Evolutionary conservation across 495 filamentous ascomycete species (phyloP).

Genomic region (Mycothermus thermophilus): DNA sequence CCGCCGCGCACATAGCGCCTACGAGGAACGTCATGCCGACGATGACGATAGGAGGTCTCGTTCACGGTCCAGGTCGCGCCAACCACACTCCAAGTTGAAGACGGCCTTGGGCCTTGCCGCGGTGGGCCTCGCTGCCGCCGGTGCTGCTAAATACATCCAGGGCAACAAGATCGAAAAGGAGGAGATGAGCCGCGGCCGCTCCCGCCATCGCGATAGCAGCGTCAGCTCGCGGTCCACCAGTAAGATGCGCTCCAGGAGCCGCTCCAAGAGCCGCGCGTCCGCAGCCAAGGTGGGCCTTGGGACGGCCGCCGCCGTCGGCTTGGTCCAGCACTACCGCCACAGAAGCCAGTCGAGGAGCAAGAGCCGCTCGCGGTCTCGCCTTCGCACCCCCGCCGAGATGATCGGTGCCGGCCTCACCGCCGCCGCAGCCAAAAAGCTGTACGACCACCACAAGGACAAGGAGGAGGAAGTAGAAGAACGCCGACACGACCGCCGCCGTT

Average conservation of each 20-base stretch:
- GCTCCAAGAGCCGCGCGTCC: constrained; percentile 48
- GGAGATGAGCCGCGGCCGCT: constrained; percentile 52
- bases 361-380: constrained; percentile 45
- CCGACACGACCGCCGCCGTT: constrained; percentile 33
- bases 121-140: constrained; percentile 58
- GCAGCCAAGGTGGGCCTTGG: constrained; percentile 68
- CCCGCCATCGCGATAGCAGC: constrained; percentile 43
- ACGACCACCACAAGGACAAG: constrained; percentile 50
- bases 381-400: constrained; percentile 45
- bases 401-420: constrained; percentile 63
- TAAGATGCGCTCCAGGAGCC: constrained; percentile 20
- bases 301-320: constrained; percentile 61
- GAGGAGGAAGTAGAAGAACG: constrained; percentile 20
- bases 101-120: constrained; percentile 67
- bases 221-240: constrained; percentile 23
- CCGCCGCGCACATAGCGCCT: constrained; percentile 56
- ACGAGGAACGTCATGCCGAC: constrained; percentile 49
- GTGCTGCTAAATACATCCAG: constrained; percentile 63
- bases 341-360: constrained; percentile 49
- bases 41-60: constrained; percentile 32
- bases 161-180: constrained; percentile 54
- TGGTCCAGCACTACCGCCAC: constrained; percentile 60
- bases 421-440: constrained; percentile 66
- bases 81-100: constrained; percentile 39
- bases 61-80: constrained; percentile 43